Evolutionary conservation across 257 asterid genomes (phyloP).

Genomic region (Anisodus acutangulus): DNA sequence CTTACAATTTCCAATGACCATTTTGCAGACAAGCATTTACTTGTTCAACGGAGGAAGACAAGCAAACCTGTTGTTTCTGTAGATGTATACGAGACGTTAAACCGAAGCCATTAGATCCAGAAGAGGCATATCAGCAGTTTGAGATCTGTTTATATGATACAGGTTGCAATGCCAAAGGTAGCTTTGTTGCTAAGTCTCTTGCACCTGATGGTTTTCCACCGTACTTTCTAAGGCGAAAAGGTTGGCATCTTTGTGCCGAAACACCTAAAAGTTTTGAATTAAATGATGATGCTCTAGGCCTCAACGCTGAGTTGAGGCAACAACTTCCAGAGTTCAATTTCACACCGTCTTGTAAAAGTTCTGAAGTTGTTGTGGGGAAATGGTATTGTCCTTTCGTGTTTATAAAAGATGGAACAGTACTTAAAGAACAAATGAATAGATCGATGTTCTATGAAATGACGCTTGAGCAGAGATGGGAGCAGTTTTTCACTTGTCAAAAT

Average conservation of each 20-base stretch:
- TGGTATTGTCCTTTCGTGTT: slow-evolving; percentile 75
- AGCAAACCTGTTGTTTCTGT: slow-evolving; percentile 52
- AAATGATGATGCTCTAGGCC: slow-evolving; percentile 29
- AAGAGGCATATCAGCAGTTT: slow-evolving; percentile 53
- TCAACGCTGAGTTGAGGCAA: slow-evolving; percentile 20
- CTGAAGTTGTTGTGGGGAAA: slow-evolving; percentile 45
- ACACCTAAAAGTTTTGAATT: slow-evolving; percentile 22
- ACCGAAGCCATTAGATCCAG: slow-evolving; percentile 59
- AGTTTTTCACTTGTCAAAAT: slow-evolving; percentile 43
- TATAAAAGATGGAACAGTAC: slow-evolving; percentile 53
- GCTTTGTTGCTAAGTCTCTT: slow-evolving; percentile 39
- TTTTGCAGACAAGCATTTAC: slow-evolving; percentile 57
- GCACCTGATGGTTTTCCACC: slow-evolving; percentile 58
- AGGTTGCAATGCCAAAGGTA: slow-evolving; percentile 17
- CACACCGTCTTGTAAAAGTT: neutral
- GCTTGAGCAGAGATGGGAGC: slow-evolving; percentile 68
- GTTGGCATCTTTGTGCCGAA: slow-evolving; percentile 16
- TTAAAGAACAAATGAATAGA: slow-evolving; percentile 49
- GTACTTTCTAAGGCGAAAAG: slow-evolving; percentile 36
- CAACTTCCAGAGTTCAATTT: slow-evolving; percentile 28
- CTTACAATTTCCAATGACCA: neutral
- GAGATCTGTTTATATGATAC: slow-evolving; percentile 33
- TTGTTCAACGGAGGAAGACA: slow-evolving; percentile 68
- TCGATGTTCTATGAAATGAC: slow-evolving; percentile 59
- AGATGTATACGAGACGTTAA: slow-evolving; percentile 50